Evolutionary conservation across 768 basidiomycete genomes (phyloP).

Genomic region (Cantharellus anzutake): DNA sequence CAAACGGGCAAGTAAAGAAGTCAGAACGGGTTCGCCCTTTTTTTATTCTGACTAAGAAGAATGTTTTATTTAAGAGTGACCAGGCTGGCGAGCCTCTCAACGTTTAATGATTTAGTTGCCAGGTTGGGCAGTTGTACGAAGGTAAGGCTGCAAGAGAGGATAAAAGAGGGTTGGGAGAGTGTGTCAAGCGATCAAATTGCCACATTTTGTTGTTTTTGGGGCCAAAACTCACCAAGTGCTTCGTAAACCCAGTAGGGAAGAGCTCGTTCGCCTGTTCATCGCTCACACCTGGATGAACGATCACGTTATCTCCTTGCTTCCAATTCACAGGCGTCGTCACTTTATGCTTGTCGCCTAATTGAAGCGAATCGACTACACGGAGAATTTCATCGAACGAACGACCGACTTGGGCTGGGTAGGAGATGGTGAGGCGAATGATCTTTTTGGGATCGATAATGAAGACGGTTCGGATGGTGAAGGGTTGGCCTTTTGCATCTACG

Average conservation of each 20-base stretch:
- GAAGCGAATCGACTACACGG: constrained; percentile 78
- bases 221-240: constrained; percentile 1
- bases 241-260: constrained; percentile 39
- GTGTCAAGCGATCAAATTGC: background rate
- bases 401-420: constrained; percentile 92
- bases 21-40: too few species aligned
- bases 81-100: too few species aligned
- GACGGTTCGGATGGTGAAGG: constrained; percentile 84
- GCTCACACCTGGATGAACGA: constrained; percentile 68
- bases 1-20: too few species aligned
- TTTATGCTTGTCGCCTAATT: constrained; percentile 65
- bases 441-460: constrained; percentile 97
- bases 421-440: constrained; percentile 70
- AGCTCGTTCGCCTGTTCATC: constrained; percentile 81
- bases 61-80: too few species aligned
- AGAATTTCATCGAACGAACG: constrained; percentile 73
- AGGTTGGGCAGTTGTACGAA: constrained; percentile 47
- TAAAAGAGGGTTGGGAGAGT: background rate
- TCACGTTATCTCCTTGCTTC: constrained; percentile 84
- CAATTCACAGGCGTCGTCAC: constrained; percentile 89
- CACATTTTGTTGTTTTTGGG: too few species aligned
- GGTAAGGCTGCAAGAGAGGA: constrained; percentile 47
- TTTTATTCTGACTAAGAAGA: too few species aligned
- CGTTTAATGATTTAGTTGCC: too few species aligned
- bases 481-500: constrained; percentile 67